Percentiles rank a stretch among this genome's conserved stretches.
Evolutionary conservation across 139 green algal genomes (phyloP).

Genomic region (Chlamydomonas urium): DNA sequence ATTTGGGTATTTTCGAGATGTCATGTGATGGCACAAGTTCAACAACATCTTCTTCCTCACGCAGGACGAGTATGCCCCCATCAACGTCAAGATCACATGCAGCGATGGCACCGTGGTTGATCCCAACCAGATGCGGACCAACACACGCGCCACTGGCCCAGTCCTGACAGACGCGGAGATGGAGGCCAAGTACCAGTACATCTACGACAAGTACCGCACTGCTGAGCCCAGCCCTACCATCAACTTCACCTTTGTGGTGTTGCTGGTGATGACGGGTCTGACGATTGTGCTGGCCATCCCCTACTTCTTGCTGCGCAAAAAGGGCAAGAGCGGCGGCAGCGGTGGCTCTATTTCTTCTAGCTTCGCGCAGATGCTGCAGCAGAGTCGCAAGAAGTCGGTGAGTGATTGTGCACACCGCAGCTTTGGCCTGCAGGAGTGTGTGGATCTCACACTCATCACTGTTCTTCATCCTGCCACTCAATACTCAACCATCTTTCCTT

Average conservation of each 20-base stretch:
- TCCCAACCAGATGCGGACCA: conserved; percentile 3
- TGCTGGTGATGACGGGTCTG: conserved; percentile 45
- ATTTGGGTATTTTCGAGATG: too few species aligned
- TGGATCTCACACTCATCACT: too few species aligned
- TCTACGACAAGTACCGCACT: conserved; percentile 46
- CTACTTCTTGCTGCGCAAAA: conserved; percentile 49
- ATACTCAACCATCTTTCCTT: too few species aligned
- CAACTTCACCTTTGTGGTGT: conserved; percentile 55
- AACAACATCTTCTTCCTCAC: too few species aligned
- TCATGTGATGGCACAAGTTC: too few species aligned
- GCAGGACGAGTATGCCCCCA: conserved; percentile 42
- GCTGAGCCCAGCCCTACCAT: conserved; percentile 49
- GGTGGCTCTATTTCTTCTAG: conserved; percentile 27
- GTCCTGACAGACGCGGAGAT: conserved; percentile 49
- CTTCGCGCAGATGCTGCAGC: conserved; percentile 50
- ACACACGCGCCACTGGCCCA: conserved; percentile 13
- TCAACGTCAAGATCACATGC: conserved; percentile 34
- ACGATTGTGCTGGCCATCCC: conserved; percentile 56
- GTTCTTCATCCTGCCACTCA: too few species aligned
- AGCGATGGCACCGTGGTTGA: conserved; percentile 43
- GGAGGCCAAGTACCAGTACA: conserved; percentile 49
- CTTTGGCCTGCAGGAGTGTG: too few species aligned
- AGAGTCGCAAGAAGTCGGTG: conserved; percentile 52
- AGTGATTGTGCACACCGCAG: not conserved
- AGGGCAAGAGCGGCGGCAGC: conserved; percentile 4